Evolutionary conservation across 768 basidiomycete species (phyloP).

Genomic region (Rhodosporidiobolus sp.): DNA sequence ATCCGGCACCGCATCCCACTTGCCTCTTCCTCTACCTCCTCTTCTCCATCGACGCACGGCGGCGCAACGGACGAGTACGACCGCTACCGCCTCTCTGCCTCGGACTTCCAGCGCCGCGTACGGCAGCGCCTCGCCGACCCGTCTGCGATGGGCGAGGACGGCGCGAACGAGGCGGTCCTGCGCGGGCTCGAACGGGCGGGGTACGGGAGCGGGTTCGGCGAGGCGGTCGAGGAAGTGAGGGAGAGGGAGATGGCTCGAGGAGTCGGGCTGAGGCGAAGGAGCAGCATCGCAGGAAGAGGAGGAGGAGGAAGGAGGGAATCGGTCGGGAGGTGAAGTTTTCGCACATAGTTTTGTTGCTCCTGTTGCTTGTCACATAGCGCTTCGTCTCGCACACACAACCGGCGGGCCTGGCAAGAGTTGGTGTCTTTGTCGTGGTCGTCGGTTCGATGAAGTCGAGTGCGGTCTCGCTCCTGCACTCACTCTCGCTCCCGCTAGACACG

Average conservation of each 20-base stretch:
- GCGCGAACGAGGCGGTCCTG: not conserved
- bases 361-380: not conserved
- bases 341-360: not conserved
- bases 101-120: not conserved
- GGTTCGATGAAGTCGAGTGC: no score
- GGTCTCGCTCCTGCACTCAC: no score
- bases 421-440: no score
- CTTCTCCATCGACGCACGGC: no score
- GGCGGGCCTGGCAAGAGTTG: no score
- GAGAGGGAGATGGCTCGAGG: not conserved
- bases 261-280: not conserved
- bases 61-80: constrained; percentile 8
- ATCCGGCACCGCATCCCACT: constrained; percentile 14
- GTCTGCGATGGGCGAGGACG: not conserved
- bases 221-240: not conserved
- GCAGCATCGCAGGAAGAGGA: not conserved
- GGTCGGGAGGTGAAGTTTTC: not conserved
- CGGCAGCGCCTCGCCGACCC: not conserved
- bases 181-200: constrained; percentile 10
- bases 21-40: not conserved
- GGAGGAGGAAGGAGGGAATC: not conserved
- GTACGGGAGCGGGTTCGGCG: constrained; percentile 18
- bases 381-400: not conserved
- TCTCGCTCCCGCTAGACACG: no score
- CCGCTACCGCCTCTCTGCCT: constrained; percentile 14